These are phyloP conservation scores for Kwoniella shandongensis DNA, from an alignment of 768 basidiomycete species.

Conservation along the genomic window DNA sequence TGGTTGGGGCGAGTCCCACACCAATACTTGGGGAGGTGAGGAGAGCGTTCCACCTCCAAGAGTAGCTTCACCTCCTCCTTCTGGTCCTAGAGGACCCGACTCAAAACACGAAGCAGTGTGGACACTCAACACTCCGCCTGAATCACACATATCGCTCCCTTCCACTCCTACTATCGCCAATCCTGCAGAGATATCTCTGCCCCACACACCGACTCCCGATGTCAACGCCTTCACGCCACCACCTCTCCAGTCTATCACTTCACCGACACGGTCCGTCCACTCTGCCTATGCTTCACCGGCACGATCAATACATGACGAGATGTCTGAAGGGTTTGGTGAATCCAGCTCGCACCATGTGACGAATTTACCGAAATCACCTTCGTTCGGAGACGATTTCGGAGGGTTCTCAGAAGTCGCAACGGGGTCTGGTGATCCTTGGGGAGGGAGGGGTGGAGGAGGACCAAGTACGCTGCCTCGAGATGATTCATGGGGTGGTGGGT, in stretches of 20 bases:
- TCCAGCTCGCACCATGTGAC: not conserved
- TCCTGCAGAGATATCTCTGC: not conserved
- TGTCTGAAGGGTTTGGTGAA: not conserved
- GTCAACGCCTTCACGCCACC: not conserved
- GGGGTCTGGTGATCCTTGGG: constrained; percentile 25
- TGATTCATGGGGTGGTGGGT: constrained; percentile 5
- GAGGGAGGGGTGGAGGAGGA: constrained; percentile 7
- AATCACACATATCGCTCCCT: no score
- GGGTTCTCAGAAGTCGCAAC: constrained; percentile 22
- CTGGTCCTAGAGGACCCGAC: no score
- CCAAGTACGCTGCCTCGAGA: not conserved
- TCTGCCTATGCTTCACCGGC: not conserved
- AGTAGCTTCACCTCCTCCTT: no score
- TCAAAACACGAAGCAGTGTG: no score
- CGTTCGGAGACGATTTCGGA: constrained; percentile 36
- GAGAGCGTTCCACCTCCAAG: not conserved
- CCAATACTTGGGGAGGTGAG: constrained; percentile 1
- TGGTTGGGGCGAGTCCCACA: no score
- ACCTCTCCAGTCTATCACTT: not conserved
- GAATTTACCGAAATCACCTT: constrained; percentile 31
- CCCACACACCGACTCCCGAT: not conserved
- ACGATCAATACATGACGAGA: not conserved
- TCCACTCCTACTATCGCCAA: not conserved
- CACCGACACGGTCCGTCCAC: not conserved
- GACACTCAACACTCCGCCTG: no score